A percentile compares a stretch with the other conserved stretches of the same genome.
These are phyloP conservation scores for Globisporangium irregulare DNA, from an alignment of 352 stramenopile genomes.

Conservation along the genomic window DNA sequence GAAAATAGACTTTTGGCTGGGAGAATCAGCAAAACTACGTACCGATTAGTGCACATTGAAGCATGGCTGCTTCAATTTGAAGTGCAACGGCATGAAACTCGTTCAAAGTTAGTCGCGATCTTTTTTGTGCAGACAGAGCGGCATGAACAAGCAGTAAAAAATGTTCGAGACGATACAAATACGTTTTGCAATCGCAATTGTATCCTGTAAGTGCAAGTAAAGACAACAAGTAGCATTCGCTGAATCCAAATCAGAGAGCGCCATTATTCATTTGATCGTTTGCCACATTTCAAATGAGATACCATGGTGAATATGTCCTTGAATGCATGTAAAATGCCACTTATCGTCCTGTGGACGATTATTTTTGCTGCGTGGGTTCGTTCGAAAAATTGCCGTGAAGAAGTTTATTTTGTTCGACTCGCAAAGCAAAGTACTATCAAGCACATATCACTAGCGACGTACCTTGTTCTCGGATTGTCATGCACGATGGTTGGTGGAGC, in stretches of 20 bases:
- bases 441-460: background rate
- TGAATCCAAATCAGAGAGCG: background rate
- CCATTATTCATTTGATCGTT: background rate
- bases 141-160: background rate
- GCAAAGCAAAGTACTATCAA: background rate
- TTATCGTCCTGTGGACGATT: background rate
- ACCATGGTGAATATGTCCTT: background rate
- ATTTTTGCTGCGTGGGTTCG: background rate
- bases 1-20: background rate
- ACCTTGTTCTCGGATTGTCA: background rate
- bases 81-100: background rate
- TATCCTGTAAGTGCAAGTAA: background rate
- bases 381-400: background rate
- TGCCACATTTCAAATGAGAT: background rate
- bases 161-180: background rate
- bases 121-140: background rate
- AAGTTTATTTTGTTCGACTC: background rate
- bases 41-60: background rate
- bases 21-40: background rate
- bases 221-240: background rate
- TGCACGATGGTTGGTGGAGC: too few relatives aligned
- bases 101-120: background rate
- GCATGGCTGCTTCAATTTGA: background rate
- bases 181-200: too few relatives aligned
- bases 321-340: background rate